A percentile compares a stretch with the other conserved stretches of the same genome.
Conservation (phyloP, 495 filamentous ascomycete genomes). For the Podospora australis region DNA sequence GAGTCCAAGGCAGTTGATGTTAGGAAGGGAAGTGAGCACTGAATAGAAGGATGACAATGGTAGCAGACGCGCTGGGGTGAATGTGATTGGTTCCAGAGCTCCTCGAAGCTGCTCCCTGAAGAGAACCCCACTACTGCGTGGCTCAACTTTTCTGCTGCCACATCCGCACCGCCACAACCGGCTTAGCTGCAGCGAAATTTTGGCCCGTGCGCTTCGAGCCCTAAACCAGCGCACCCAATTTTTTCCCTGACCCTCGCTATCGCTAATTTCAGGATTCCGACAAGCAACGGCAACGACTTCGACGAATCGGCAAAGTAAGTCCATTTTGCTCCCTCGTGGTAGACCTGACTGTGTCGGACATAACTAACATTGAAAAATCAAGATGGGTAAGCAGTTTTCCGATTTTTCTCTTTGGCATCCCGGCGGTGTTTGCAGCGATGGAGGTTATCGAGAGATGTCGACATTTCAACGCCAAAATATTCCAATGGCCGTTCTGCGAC, state of each 20-base stretch:
- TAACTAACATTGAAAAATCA: no score
- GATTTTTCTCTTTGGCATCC: slow-evolving; percentile 17
- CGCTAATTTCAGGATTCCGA: slow-evolving; percentile 27
- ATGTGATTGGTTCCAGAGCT: background rate
- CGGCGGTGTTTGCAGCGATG: background rate
- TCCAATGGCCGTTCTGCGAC: no score
- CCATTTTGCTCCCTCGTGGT: background rate
- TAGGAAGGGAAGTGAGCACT: no score
- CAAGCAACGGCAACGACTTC: slow-evolving; percentile 25
- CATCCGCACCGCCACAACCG: slow-evolving; percentile 17
- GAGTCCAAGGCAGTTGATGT: no score
- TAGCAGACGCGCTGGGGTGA: no score
- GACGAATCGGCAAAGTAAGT: slow-evolving; percentile 40
- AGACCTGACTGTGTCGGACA: no score
- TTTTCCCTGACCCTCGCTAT: slow-evolving; percentile 25
- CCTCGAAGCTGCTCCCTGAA: background rate
- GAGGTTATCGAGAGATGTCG: slow-evolving; percentile 8
- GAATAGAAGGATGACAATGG: no score
- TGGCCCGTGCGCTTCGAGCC: slow-evolving; percentile 27
- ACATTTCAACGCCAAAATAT: slow-evolving; percentile 3
- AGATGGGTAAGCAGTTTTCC: slow-evolving; percentile 46
- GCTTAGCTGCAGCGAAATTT: slow-evolving; percentile 6
- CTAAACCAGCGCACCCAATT: slow-evolving; percentile 32
- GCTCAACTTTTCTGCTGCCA: background rate
- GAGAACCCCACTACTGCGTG: slow-evolving; percentile 4